These are phyloP conservation scores for Anthoceros angustus DNA, from an alignment of 225 moss, liverwort and hornwort species.

Conservation along the genomic window DNA sequence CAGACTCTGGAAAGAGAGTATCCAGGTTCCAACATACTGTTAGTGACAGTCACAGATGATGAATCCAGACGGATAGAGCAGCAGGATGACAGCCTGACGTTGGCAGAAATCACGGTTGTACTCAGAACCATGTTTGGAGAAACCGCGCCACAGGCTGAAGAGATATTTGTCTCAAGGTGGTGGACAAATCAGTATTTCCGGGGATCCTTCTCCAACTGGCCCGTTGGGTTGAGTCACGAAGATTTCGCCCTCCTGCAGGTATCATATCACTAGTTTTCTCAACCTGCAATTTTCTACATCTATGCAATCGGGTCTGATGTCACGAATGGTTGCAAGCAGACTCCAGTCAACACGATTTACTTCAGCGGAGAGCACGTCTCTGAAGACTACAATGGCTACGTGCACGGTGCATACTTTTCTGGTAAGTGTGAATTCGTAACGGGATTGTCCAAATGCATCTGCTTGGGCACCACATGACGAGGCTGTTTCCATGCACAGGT, in stretches of 20 bases:
- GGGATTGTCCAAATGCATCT: not conserved
- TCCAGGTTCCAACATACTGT: constrained; percentile 43
- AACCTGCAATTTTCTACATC: not conserved
- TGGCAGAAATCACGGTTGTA: constrained; percentile 42
- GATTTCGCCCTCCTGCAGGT: constrained; percentile 52
- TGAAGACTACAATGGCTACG: constrained; percentile 51
- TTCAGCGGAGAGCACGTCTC: constrained; percentile 74
- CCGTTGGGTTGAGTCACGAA: constrained; percentile 36
- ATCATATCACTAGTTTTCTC: not conserved
- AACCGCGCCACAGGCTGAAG: constrained; percentile 23
- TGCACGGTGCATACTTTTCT: constrained; percentile 51
- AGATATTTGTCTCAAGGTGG: constrained; percentile 45
- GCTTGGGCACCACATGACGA: not conserved
- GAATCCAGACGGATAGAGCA: constrained; percentile 68
- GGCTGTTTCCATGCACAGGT: constrained; percentile 12
- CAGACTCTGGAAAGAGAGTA: constrained; percentile 62
- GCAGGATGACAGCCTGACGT: constrained; percentile 36
- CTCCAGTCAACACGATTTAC: constrained; percentile 34
- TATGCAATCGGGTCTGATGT: not conserved
- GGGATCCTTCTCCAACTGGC: constrained; percentile 79
- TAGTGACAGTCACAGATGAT: constrained; percentile 63
- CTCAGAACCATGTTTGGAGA: constrained; percentile 46
- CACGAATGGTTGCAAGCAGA: constrained; percentile 16
- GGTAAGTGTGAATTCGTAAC: constrained; percentile 29
- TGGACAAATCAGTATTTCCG: constrained; percentile 33